A percentile compares a stretch with the other conserved stretches of the same genome.
phyloP scores from a whole-genome alignment of 352 stramenopile species.

The Phytophthora aleatoria region DNA sequence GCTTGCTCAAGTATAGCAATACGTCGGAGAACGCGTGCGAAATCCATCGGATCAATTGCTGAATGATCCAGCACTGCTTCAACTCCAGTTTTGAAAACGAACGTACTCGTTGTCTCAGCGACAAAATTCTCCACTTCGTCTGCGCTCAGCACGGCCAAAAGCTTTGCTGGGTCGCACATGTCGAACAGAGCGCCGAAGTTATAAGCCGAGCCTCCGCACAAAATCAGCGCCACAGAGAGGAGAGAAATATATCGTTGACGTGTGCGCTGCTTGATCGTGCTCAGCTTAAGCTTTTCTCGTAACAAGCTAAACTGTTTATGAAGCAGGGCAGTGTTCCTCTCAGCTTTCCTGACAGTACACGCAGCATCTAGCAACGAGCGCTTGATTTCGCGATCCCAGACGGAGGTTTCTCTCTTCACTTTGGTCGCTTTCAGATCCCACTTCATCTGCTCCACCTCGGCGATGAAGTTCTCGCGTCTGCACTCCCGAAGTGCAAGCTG shows the following conservation, averaged over 20 bases:
- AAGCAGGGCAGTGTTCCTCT: not conserved
- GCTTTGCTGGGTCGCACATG: slow-evolving; percentile 10
- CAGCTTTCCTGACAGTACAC: not conserved
- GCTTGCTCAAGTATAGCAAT: not conserved
- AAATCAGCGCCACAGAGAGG: slow-evolving; percentile 8
- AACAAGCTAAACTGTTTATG: slow-evolving; percentile 12
- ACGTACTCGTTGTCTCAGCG: slow-evolving; percentile 9
- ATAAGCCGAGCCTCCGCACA: slow-evolving; percentile 14
- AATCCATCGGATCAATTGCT: slow-evolving; percentile 14
- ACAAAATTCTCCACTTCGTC: slow-evolving; percentile 13
- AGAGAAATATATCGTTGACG: slow-evolving; percentile 13
- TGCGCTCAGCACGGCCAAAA: slow-evolving; percentile 1
- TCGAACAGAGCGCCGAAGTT: slow-evolving; percentile 9
- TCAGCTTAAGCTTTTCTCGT: slow-evolving; percentile 1
- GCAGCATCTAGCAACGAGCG: slow-evolving; percentile 18
- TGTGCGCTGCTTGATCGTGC: not conserved
- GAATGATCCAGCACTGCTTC: slow-evolving; percentile 12
- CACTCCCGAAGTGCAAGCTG: slow-evolving; percentile 37
- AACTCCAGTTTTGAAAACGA: slow-evolving; percentile 14
- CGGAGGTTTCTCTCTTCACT: slow-evolving; percentile 38
- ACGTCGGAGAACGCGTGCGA: slow-evolving; percentile 15
- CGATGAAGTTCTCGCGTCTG: slow-evolving; percentile 10
- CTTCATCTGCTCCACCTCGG: slow-evolving; percentile 25
- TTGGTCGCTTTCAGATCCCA: slow-evolving; percentile 41
- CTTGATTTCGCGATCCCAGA: slow-evolving; percentile 46